A percentile compares a stretch with the other conserved stretches of the same genome.
Conservation (phyloP, 2,329 filamentous ascomycete species). For the Stemphylium vesicarium region DNA sequence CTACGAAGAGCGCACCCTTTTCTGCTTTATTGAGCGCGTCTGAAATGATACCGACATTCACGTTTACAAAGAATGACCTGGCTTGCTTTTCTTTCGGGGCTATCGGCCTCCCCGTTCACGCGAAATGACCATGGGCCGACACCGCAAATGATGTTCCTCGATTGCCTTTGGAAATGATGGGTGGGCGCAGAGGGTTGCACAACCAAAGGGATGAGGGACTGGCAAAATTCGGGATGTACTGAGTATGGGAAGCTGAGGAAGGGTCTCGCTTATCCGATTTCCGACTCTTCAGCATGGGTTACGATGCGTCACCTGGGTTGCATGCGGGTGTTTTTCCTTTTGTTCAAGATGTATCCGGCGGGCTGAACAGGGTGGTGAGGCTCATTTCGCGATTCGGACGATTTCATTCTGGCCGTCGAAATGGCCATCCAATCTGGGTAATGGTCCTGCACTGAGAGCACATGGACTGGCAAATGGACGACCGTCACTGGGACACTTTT, state of each 20-base stretch:
- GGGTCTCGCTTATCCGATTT: constrained; percentile 29
- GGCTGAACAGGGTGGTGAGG: constrained; percentile 27
- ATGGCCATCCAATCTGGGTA: neutral
- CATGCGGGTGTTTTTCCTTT: constrained; percentile 47
- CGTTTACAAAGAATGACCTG: constrained; percentile 43
- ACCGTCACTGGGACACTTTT: constrained; percentile 29
- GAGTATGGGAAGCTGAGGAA: constrained; percentile 38
- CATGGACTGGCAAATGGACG: constrained; percentile 17
- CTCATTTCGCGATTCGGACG: constrained; percentile 10
- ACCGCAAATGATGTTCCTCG: constrained; percentile 45
- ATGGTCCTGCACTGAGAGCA: constrained; percentile 13
- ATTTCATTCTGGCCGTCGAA: neutral
- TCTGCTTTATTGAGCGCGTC: constrained; percentile 48
- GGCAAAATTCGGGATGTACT: constrained; percentile 41
- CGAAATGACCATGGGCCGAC: constrained; percentile 35
- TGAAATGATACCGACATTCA: constrained; percentile 49
- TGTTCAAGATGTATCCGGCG: constrained; percentile 32
- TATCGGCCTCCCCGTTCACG: constrained; percentile 33
- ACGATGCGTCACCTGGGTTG: constrained; percentile 39
- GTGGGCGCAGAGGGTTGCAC: constrained; percentile 38
- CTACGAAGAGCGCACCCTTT: constrained; percentile 44
- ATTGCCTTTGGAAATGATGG: constrained; percentile 36
- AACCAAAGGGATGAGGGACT: constrained; percentile 34
- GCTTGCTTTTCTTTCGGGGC: constrained; percentile 43
- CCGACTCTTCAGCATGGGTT: constrained; percentile 33